Evolutionary conservation across 2,329 filamentous ascomycete species (phyloP).

Genomic region (Cladosporium sp.): DNA sequence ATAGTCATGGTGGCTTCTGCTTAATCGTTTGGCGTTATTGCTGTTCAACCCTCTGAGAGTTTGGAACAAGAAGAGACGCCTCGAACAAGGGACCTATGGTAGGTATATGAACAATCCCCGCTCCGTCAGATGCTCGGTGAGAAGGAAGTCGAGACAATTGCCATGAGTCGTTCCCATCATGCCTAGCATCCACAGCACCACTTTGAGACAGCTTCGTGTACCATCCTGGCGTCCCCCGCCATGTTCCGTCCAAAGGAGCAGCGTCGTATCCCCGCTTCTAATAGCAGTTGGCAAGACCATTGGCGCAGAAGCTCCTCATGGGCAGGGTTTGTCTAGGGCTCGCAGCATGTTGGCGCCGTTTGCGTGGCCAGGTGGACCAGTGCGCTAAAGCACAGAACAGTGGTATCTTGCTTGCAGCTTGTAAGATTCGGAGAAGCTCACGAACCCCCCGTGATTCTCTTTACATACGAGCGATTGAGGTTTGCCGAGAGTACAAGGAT

Average conservation of each 20-base stretch:
- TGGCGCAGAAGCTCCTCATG: neutral
- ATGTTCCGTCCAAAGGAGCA: neutral
- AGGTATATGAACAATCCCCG: slow-evolving; percentile 31
- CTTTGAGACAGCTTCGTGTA: slow-evolving; percentile 8
- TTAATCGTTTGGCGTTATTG: slow-evolving; percentile 14
- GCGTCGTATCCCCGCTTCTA: neutral
- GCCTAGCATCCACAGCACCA: neutral
- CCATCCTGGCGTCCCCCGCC: slow-evolving; percentile 8
- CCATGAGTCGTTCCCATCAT: slow-evolving; percentile 7
- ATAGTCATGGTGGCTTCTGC: slow-evolving; percentile 53
- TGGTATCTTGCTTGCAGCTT: slow-evolving; percentile 1
- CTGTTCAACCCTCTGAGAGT: neutral
- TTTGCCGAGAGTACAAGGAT: neutral
- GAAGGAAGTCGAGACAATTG: slow-evolving; percentile 24
- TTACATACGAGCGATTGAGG: slow-evolving; percentile 4
- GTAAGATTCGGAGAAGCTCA: slow-evolving; percentile 20
- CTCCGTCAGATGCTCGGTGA: slow-evolving; percentile 26
- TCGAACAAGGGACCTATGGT: neutral
- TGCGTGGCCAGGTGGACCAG: neutral
- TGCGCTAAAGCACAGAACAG: neutral
- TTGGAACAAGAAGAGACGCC: neutral
- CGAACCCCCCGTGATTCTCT: neutral
- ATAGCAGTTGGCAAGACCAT: neutral
- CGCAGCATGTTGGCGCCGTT: neutral
- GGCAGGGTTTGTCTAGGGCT: neutral